Percentiles rank a stretch among this genome's conserved stretches.
These are phyloP conservation scores for Clitopilus hobsonii DNA, from an alignment of 768 basidiomycete species.

Conservation along the genomic window DNA sequence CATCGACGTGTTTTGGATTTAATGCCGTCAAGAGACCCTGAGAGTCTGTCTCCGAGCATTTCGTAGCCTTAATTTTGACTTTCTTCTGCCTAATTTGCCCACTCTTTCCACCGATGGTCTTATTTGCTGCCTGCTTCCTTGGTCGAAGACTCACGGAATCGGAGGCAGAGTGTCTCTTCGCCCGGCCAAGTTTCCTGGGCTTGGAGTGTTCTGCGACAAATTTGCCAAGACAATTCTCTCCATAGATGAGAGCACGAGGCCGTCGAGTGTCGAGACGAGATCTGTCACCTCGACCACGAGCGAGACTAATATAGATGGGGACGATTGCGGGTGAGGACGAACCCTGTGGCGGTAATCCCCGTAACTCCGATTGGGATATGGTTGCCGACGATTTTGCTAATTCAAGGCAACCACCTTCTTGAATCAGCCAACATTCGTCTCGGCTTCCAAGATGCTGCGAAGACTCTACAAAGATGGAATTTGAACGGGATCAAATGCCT, in stretches of 20 bases:
- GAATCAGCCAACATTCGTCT: neutral
- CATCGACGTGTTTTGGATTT: constrained; percentile 21
- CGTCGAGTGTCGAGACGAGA: neutral
- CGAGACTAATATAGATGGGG: neutral
- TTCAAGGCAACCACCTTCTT: neutral
- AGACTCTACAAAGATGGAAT: too few species aligned
- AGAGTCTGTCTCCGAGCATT: neutral
- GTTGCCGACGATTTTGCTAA: neutral
- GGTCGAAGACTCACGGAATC: neutral
- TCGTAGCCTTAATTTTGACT: neutral
- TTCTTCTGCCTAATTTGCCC: neutral
- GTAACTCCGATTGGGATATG: neutral
- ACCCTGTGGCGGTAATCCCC: neutral
- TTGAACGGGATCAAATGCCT: too few species aligned
- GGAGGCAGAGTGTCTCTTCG: neutral
- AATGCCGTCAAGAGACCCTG: neutral
- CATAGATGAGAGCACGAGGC: neutral
- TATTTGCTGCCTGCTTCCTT: neutral
- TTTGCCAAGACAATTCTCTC: neutral
- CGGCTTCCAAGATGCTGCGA: neutral
- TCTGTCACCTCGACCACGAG: neutral
- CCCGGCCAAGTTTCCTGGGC: neutral
- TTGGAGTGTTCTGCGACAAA: neutral
- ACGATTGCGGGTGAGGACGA: neutral
- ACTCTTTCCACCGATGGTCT: neutral